A percentile compares a stretch with the other conserved stretches of the same genome.
These are phyloP conservation scores for Abortiporus biennis DNA, from an alignment of 1,284 basidiomycete species.

Conservation along the genomic window DNA sequence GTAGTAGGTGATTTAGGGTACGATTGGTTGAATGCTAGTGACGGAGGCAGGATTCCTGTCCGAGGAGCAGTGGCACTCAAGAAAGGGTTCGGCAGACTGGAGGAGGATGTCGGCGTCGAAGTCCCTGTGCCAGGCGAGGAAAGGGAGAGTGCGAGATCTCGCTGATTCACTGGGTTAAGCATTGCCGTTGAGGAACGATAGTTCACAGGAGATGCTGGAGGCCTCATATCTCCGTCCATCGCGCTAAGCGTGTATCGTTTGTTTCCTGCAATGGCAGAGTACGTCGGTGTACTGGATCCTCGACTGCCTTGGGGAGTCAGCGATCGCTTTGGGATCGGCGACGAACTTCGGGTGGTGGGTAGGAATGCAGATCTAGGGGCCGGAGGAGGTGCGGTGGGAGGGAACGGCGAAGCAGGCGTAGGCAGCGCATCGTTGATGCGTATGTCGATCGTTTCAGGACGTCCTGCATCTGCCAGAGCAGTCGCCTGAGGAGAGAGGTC, in stretches of 20 bases:
- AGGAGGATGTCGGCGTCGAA: background rate
- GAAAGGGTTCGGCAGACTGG: slow-evolving; percentile 11
- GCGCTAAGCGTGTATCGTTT: slow-evolving; percentile 52
- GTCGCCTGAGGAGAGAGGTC: slow-evolving; percentile 54
- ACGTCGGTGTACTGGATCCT: too few relatives aligned
- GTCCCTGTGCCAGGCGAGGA: background rate
- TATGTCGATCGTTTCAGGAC: slow-evolving; percentile 10
- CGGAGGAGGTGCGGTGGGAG: slow-evolving; percentile 26
- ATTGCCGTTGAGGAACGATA: slow-evolving; percentile 32
- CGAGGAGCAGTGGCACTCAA: slow-evolving; percentile 9
- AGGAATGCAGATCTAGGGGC: slow-evolving; percentile 6
- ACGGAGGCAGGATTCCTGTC: slow-evolving; percentile 26
- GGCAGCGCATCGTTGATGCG: slow-evolving; percentile 54
- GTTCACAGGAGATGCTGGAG: slow-evolving; percentile 22
- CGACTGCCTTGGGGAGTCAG: background rate
- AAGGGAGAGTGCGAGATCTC: slow-evolving; percentile 15
- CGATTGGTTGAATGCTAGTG: slow-evolving; percentile 30
- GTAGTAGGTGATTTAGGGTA: slow-evolving; percentile 42
- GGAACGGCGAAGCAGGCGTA: slow-evolving; percentile 71
- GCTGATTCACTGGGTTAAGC: slow-evolving; percentile 26
- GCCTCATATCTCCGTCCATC: slow-evolving; percentile 11
- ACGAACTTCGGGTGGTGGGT: background rate
- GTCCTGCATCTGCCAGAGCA: slow-evolving; percentile 4
- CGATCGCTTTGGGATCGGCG: background rate
- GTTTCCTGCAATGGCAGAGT: slow-evolving; percentile 43